Conservation (phyloP, 306 rosid species). For the Cucumis sativus region Cucumber_9930_V3 NC_026655.2:11222001-11222500, state of each 20-base stretch:
- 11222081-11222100: not conserved
- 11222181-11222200: not conserved
- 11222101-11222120: not conserved
- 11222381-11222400: not conserved
- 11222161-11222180: not conserved
- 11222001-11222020: constrained; percentile 89
- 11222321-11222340: not conserved
- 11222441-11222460: not conserved
- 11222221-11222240: not conserved
- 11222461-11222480: not conserved
- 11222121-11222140: not conserved
- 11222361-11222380: not conserved
- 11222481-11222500: not conserved
- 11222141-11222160: not conserved
- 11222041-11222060: constrained; percentile 49
- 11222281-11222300: not conserved
- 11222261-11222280: not conserved
- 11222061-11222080: constrained; percentile 72
- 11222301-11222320: not conserved
- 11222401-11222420: not conserved
- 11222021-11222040: constrained; percentile 77
- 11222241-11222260: not conserved
- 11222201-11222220: not conserved
- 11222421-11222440: not conserved
- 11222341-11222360: not conserved